Evolutionary conservation across 805 yeast species (phyloP).

Genomic region (Candida dendrica): DNA sequence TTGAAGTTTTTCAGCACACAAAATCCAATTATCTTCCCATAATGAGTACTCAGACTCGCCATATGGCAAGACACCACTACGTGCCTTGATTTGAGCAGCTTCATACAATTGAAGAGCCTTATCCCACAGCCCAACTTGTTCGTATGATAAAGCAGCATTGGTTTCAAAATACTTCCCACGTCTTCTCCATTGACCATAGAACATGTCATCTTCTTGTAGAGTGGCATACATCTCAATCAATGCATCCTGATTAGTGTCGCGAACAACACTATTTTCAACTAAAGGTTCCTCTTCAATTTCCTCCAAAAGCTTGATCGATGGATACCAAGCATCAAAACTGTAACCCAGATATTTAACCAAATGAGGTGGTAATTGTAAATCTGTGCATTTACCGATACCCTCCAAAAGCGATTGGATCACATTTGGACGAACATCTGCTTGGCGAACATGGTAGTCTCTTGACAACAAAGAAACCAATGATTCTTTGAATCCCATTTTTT

Average conservation of each 20-base stretch:
- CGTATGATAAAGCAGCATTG: conserved; percentile 85
- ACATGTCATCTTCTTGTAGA: conserved; percentile 91
- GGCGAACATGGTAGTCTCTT: conserved; percentile 89
- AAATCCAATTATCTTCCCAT: conserved; percentile 99
- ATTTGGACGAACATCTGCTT: conserved; percentile 78
- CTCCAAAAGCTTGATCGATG: conserved; percentile 79
- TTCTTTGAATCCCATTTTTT: conserved; percentile 77
- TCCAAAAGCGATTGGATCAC: conserved; percentile 79
- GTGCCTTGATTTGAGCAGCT: conserved; percentile 91
- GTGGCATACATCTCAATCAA: conserved; percentile 82
- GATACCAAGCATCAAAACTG: conserved; percentile 87
- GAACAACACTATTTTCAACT: conserved; percentile 64
- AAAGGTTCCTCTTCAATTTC: conserved; percentile 51
- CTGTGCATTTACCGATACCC: conserved; percentile 70
- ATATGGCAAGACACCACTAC: conserved; percentile 91
- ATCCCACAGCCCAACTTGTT: conserved; percentile 92
- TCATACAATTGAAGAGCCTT: conserved; percentile 91
- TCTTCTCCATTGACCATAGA: conserved; percentile 96
- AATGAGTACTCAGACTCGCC: conserved; percentile 91
- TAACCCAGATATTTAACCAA: conserved; percentile 81
- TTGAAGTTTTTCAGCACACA: conserved; percentile 97
- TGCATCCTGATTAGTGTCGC: conserved; percentile 86
- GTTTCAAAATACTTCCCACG: conserved; percentile 93
- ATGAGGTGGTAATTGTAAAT: conserved; percentile 86
- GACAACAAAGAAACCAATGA: conserved; percentile 72